Evolutionary conservation across 768 basidiomycete species (phyloP).

Genomic region (Roridomyces roridus): DNA sequence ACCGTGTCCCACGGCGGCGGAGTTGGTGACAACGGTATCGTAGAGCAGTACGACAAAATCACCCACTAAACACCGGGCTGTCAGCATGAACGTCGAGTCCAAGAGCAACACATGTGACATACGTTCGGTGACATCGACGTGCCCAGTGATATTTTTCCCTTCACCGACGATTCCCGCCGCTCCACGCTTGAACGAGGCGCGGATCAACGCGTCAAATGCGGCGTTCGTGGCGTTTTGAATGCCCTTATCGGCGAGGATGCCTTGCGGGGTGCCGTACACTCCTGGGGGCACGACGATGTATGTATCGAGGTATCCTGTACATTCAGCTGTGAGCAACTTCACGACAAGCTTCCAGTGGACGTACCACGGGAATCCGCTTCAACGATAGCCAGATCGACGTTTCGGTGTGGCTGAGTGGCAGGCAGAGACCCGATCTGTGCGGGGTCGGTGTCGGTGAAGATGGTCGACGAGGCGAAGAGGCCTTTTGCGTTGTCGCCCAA

Average conservation of each 20-base stretch:
- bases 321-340: not conserved
- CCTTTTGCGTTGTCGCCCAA: constrained; percentile 51
- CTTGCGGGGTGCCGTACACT: constrained; percentile 31
- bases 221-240: constrained; percentile 33
- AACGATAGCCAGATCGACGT: constrained; percentile 54
- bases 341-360: too few species aligned
- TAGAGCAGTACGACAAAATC: constrained; percentile 7
- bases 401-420: constrained; percentile 50
- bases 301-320: constrained; percentile 1
- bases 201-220: not conserved
- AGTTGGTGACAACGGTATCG: not conserved
- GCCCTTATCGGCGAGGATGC: constrained; percentile 40
- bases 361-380: constrained; percentile 55
- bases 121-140: constrained; percentile 18
- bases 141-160: constrained; percentile 7
- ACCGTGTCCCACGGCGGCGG: constrained; percentile 21
- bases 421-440: constrained; percentile 51
- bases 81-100: not conserved
- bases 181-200: not conserved
- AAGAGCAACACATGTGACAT: too few species aligned
- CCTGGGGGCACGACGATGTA: constrained; percentile 14
- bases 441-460: constrained; percentile 58
- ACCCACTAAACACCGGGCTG: not conserved
- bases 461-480: constrained; percentile 37
- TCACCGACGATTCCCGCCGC: constrained; percentile 9